A percentile compares a stretch with the other conserved stretches of the same genome.
These are phyloP conservation scores for Pichia sp. DNA, from an alignment of 1,139 yeast species.

Conservation along the genomic window DNA sequence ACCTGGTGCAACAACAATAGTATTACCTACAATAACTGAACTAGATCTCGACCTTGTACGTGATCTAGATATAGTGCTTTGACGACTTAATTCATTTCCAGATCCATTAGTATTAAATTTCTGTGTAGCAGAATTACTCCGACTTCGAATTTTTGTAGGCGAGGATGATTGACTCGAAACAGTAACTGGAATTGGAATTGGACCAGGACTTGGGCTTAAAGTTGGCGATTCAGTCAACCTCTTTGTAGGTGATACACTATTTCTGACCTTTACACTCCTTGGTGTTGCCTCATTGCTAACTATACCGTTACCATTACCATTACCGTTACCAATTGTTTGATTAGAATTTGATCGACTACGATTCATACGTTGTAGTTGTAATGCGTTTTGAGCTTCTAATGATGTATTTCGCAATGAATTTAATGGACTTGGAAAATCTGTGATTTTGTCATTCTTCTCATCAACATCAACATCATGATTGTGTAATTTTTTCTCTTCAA, in stretches of 20 bases:
- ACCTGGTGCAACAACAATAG: conserved; percentile 17
- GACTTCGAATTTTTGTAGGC: conserved; percentile 16
- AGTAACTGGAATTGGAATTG: conserved; percentile 5
- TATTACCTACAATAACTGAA: conserved; percentile 20
- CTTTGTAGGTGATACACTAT: conserved; percentile 1
- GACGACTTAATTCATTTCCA: conserved; percentile 1
- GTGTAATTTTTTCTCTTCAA: too few species aligned
- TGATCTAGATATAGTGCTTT: conserved; percentile 9
- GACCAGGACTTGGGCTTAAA: too few species aligned
- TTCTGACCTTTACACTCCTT: background rate
- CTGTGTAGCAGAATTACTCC: conserved; percentile 18
- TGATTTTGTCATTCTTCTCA: background rate
- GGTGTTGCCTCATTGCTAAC: background rate
- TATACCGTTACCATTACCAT: background rate
- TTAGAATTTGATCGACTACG: conserved; percentile 22
- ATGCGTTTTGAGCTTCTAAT: conserved; percentile 16
- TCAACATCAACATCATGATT: background rate
- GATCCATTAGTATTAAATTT: background rate
- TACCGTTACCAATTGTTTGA: conserved; percentile 5
- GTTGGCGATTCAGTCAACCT: too few species aligned
- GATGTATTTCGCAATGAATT: conserved; percentile 24
- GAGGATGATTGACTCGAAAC: conserved; percentile 12
- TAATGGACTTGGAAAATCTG: conserved; percentile 23
- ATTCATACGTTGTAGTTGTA: conserved; percentile 13
- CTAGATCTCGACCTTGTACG: conserved; percentile 17